Base-by-base conservation (phyloP, 1,284 basidiomycete species). In the Rhodotorula sp. region DNA sequence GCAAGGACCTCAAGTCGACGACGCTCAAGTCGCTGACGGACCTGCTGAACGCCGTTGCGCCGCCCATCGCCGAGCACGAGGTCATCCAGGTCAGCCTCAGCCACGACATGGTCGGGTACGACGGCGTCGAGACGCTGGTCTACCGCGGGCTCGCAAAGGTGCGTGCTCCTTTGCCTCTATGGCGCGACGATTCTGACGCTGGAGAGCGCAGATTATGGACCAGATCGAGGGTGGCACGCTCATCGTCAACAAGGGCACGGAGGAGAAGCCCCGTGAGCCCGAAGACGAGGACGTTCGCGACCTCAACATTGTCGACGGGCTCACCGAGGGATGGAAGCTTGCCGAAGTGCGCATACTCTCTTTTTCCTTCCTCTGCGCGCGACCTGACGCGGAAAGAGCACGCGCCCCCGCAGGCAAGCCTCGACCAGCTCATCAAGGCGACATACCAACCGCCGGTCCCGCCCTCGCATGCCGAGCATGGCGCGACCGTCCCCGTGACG, bases 51-150 rank as follows among this genome's bases (percentile, higher is more conserved):
- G 95, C 91, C 27, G 96, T 99, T 63, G 97, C 96, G 0, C 97
- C 97, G 37, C 97, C 97, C 8, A 98, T 99, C 77, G 91, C 94
- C 22, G 94, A 94, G 78, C 96, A 99, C 81, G 97, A 99, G 83
- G 93, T 98, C 32, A 92, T 99, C 71, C 89, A 97, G 81, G 90
- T 99, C 12, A 94, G 92, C 88, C 85, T 99, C 51, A 91, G 90
- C 76, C 95, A 99, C 83, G 94, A 96, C 77, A 96, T 99, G 94
- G 85, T 88, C 70, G 96, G 97, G 22, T 97, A 97, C 80, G 94
- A 95, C 66, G 97, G 96, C 25, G 88, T 99, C 59, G 94, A 97
- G 81, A 87, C 89, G n/a, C 87, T 99, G n/a, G 92, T 95, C 21
- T 99, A 97, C 83, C 88, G 90, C 54, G 89, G 92, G 2, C 84